phyloP scores from a whole-genome alignment of 176 grass and related monocot genomes.

The Oryza punctata region DNA sequence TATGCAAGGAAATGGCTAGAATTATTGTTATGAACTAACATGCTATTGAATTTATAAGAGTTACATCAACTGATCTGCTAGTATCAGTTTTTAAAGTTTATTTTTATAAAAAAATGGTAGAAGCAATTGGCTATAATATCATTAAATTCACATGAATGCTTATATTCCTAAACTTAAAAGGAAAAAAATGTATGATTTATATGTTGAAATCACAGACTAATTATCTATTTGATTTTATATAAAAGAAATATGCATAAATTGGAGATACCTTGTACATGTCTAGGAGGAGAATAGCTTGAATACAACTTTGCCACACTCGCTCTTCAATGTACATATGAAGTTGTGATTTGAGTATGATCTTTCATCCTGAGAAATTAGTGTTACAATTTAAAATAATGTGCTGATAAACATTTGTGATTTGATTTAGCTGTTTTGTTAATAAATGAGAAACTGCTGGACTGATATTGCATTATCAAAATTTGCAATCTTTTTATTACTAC shows the following conservation, averaged over 20 bases:
- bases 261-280: conserved; percentile 1
- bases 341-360: conserved; percentile 22
- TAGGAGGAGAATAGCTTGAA: conserved; percentile 19
- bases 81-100: not conserved
- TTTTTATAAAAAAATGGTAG: not conserved
- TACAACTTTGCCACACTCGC: not conserved
- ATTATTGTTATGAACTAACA: not conserved
- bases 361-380: conserved; percentile 22
- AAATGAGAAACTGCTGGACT: conserved; percentile 1
- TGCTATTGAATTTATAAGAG: not conserved
- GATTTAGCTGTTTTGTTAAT: not conserved
- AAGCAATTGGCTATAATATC: not conserved
- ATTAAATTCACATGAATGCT: not conserved
- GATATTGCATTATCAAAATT: not conserved
- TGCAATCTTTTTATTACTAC: not conserved
- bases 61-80: conserved; percentile 8
- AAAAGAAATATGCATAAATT: conserved; percentile 15
- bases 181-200: not conserved
- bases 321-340: not conserved
- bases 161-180: not conserved
- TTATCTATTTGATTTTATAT: conserved; percentile 11
- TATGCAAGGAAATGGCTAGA: not conserved
- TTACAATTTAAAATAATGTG: not conserved
- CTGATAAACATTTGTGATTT: conserved; percentile 20
- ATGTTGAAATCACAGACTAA: not conserved